These are phyloP conservation scores for Quercus suber DNA, from an alignment of 306 rosid species.

Conservation along the genomic window DNA sequence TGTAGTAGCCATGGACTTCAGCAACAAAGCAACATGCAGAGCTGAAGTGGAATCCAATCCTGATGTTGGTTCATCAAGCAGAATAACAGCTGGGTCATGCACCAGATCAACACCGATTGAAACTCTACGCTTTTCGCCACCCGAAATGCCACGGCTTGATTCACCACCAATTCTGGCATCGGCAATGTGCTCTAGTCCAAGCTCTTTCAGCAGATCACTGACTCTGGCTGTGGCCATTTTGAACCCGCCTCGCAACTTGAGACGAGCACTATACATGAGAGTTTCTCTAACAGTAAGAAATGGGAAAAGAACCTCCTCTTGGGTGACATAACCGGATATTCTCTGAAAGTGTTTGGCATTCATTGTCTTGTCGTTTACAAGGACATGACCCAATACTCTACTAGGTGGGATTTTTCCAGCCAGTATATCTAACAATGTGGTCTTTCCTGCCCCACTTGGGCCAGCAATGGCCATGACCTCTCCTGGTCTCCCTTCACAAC, in stretches of 20 bases:
- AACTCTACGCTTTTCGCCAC: slow-evolving; percentile 42
- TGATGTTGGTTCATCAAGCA: slow-evolving; percentile 51
- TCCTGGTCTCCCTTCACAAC: slow-evolving; percentile 40
- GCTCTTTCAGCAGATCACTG: slow-evolving; percentile 33
- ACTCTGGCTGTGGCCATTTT: slow-evolving; percentile 35
- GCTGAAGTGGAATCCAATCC: slow-evolving; percentile 50
- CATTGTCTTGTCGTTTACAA: slow-evolving; percentile 40
- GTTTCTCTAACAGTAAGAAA: slow-evolving; percentile 45
- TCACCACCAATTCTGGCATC: slow-evolving; percentile 31
- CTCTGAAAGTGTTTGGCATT: slow-evolving; percentile 30
- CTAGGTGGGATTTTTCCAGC: slow-evolving; percentile 35
- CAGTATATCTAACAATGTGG: slow-evolving; percentile 40
- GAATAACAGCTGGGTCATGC: slow-evolving; percentile 42
- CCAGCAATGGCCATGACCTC: slow-evolving; percentile 49
- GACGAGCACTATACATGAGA: slow-evolving; percentile 35
- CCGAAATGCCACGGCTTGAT: slow-evolving; percentile 34
- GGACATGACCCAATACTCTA: slow-evolving; percentile 31
- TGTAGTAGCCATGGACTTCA: slow-evolving; percentile 37
- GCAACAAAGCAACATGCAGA: slow-evolving; percentile 34
- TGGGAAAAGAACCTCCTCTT: slow-evolving; percentile 41
- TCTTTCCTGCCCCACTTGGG: slow-evolving; percentile 53
- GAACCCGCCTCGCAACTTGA: slow-evolving; percentile 27
- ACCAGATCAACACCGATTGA: slow-evolving; percentile 44
- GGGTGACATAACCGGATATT: slow-evolving; percentile 46
- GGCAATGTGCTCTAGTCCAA: slow-evolving; percentile 37